Evolutionary conservation across 345 rosid species (phyloP), one percentile per base, ranked within the genome.

Genomic region (Linum lewisii): DNA sequence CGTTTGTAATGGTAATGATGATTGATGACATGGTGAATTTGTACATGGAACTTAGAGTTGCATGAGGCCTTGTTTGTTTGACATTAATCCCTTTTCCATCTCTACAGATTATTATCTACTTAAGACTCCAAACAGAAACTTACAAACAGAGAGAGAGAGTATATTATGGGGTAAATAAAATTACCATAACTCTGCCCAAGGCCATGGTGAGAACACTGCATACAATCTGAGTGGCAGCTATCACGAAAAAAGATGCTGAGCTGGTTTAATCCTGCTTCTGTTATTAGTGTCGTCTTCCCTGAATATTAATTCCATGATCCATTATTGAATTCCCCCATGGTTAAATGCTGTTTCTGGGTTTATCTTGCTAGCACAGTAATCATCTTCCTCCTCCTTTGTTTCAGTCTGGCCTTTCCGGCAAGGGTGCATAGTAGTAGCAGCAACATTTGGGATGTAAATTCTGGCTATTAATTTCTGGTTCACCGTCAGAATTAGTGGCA

Each of bases 151-250:
- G n/a, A n/a, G n/a, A n/a, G n/a, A 5, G 5, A 1, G 38, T 34
- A 11, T 6, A 34, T 34, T 34, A 34, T 34, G n/a, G n/a, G n/a
- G n/a, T n/a, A n/a, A n/a, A n/a, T n/a, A n/a, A 34, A 34, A 34
- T 34, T 71, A 88, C 93, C 90, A 83, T 83, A 51, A 81, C 86
- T 61, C 88, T 79, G 58, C 90, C 93, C 26, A 85, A 32, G 36
- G 80, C 85, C 84, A 88, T 69, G 2, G 89, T 83, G 24, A 75
- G 64, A 58, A 83, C 81, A 68, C 79, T 77, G 59, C 71, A 85
- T 32, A 83, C 73, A 62, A 88, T 70, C 61, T 88, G 96, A 83
- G 76, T 80, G 7, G 77, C 82, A 1, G 96, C 96, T 51, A 88
- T 61, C 54, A 80, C 88, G 53, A 80, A 87, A 10, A 88, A 88